These are phyloP conservation scores for Aspergillus floridensis DNA, from an alignment of 2,329 filamentous ascomycete species.

Conservation along the genomic window DNA sequence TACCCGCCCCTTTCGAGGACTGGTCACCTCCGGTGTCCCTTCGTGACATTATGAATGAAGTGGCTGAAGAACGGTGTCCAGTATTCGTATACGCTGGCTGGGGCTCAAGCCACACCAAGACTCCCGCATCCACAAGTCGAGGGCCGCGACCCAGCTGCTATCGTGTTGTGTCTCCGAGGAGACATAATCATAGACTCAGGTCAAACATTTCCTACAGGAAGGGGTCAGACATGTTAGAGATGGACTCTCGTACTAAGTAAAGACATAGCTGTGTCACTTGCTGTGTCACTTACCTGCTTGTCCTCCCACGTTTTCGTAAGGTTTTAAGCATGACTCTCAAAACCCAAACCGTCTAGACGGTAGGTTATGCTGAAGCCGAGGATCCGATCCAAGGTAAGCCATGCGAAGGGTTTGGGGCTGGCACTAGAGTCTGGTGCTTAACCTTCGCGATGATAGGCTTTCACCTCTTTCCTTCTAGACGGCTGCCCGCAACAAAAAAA, in stretches of 20 bases:
- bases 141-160: neutral
- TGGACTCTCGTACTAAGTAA: neutral
- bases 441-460: neutral
- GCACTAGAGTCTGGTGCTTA: neutral
- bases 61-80: neutral
- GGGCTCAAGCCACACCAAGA: neutral
- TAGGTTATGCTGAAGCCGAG: neutral
- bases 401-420: neutral
- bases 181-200: neutral
- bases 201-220: neutral
- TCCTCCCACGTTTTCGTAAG: neutral
- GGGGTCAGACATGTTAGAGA: neutral
- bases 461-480: neutral
- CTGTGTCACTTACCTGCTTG: neutral
- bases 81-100: neutral
- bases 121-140: neutral
- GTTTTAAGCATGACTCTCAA: neutral
- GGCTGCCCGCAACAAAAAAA: neutral
- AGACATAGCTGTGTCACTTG: neutral
- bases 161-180: neutral
- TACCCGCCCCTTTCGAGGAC: neutral
- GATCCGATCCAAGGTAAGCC: neutral
- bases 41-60: neutral
- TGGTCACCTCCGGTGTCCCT: neutral
- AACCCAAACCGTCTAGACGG: neutral